Evolutionary conservation across 306 rosid species (phyloP).

Genomic region (Leucaena leucocephala): DNA sequence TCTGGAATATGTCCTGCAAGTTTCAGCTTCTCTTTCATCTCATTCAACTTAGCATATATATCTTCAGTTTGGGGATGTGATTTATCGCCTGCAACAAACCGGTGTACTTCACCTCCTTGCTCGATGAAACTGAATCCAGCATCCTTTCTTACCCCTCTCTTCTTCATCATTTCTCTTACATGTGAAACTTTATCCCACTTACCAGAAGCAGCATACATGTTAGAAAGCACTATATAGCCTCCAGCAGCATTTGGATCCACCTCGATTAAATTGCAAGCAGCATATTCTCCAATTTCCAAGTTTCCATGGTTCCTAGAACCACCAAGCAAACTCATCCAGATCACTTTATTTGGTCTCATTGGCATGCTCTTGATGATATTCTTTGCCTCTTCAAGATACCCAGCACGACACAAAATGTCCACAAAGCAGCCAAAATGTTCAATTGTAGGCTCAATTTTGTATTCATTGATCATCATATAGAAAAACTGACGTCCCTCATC

Average conservation of each 20-base stretch:
- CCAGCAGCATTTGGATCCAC: constrained; percentile 48
- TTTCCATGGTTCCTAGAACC: constrained; percentile 56
- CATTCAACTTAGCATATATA: constrained; percentile 52
- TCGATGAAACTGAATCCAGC: constrained; percentile 63
- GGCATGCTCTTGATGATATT: constrained; percentile 57
- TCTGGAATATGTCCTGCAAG: constrained; percentile 63
- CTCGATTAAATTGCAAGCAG: constrained; percentile 54
- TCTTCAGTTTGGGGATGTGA: constrained; percentile 54
- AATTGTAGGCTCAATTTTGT: constrained; percentile 57
- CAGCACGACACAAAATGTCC: constrained; percentile 67
- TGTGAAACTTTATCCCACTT: constrained; percentile 58
- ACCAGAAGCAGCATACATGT: constrained; percentile 59
- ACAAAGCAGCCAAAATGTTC: constrained; percentile 68
- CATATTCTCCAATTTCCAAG: constrained; percentile 52
- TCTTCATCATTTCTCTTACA: constrained; percentile 60
- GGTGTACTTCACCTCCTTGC: constrained; percentile 54
- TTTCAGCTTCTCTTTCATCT: constrained; percentile 60
- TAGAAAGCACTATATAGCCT: constrained; percentile 59
- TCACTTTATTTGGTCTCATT: constrained; percentile 57
- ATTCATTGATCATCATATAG: constrained; percentile 50
- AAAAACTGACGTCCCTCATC: constrained; percentile 51
- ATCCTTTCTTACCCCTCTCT: constrained; percentile 51
- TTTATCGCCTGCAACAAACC: constrained; percentile 51
- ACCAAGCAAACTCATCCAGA: constrained; percentile 53
- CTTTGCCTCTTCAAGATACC: constrained; percentile 59